Evolutionary conservation across 2,329 filamentous ascomycete species (phyloP).

Genomic region (Monosporascus sp.): DNA sequence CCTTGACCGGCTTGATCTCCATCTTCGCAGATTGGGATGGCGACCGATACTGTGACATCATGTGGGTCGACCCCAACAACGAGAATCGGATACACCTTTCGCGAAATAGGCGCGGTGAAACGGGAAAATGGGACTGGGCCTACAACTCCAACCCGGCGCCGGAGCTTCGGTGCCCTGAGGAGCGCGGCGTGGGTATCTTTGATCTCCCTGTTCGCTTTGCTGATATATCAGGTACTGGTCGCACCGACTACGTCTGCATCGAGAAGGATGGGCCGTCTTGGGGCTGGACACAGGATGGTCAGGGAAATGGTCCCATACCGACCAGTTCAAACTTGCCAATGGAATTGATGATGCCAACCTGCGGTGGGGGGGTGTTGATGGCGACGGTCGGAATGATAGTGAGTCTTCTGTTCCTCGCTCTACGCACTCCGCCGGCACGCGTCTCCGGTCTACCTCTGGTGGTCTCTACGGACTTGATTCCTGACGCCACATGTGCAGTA

Average conservation of each 20-base stretch:
- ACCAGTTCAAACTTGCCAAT: conserved; percentile 25
- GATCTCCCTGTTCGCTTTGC: conserved; percentile 27
- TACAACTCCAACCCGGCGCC: conserved; percentile 3
- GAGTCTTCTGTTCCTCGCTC: no score
- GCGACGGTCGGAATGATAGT: conserved; percentile 28
- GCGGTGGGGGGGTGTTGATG: conserved; percentile 33
- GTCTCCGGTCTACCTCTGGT: no score
- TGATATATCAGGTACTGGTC: conserved; percentile 25
- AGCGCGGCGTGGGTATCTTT: conserved; percentile 17
- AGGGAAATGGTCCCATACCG: conserved; percentile 11
- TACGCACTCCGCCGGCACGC: no score
- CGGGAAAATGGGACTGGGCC: conserved; percentile 5
- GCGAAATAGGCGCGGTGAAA: conserved; percentile 16
- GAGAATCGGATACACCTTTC: conserved; percentile 19
- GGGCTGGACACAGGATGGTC: conserved; percentile 18
- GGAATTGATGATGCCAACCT: conserved; percentile 30
- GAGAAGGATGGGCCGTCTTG: conserved; percentile 19
- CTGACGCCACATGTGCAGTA: conserved; percentile 2
- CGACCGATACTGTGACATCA: conserved; percentile 30
- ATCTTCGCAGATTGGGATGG: conserved; percentile 34
- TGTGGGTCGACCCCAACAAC: conserved; percentile 23
- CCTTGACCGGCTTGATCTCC: conserved; percentile 22
- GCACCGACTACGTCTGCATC: conserved; percentile 30
- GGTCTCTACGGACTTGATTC: no score
- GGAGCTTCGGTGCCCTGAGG: conserved; percentile 15